Base-by-base conservation (phyloP, 352 stramenopile genomes). In the Phytophthora megakarya region DNA sequence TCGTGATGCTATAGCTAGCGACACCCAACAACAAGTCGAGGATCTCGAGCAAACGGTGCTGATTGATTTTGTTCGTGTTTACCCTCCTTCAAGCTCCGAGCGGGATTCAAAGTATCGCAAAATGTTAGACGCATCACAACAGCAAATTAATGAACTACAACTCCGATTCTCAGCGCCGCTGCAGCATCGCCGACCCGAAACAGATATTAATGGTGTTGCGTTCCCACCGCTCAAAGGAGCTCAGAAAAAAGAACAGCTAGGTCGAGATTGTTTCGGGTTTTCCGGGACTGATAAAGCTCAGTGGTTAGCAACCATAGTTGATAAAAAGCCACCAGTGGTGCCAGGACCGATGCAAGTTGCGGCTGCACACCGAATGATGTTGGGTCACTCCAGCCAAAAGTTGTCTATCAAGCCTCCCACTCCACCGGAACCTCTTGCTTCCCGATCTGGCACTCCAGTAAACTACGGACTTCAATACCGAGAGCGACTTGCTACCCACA, bases 361-460 rank as follows among this genome's bases (percentile, higher is more conserved):
- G n/a, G 80, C 81, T 7, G 86, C 84, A 33, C 82, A 92, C 49
- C 82, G 86, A 16, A 50, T 95, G 38, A 95, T 95, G 86, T 70
- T 95, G 15, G 86, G 86, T 8, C 84, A 95, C 45, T 93, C 86
- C 23, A 95, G 86, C 63, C 84, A 93, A 54, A 92, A 89, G 51
- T 62, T 86, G 15, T 88, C 80, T 21, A 81, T 93, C 52, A 91
- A 90, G 26, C 84, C 81, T 28, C 86, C 86, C 15, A 89, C 82
- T 2, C 86, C 84, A 1, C 81, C 81, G 5, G 82, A 90, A 33
- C 67, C 71, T 16, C 40, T 75, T 51, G 75, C 78, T 22, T 70
- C 60, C 0, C 72, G 84, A 9, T 75, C 75, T 26, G 80, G 89
- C 43, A 79, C 72, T 23, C 61, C 67, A 10, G 53, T 92, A 30